Percentiles rank a stretch among this genome's conserved stretches.
Conservation (phyloP, 2,329 filamentous ascomycete species). For the Pseudogymnoascus sp. region DNA sequence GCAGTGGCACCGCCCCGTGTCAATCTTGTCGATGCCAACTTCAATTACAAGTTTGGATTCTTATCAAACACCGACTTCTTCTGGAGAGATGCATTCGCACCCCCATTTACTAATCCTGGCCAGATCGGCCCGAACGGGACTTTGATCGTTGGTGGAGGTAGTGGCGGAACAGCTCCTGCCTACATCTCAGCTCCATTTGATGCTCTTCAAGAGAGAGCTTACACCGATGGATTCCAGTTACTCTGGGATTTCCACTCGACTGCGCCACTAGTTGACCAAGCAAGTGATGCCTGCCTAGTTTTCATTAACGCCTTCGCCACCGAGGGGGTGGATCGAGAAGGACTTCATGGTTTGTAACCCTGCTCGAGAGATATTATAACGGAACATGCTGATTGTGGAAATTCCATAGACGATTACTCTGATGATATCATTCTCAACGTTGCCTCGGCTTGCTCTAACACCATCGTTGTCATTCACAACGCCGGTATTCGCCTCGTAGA, state of each 20-base stretch:
- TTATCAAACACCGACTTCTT: slow-evolving; percentile 42
- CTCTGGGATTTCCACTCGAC: slow-evolving; percentile 50
- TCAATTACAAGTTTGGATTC: slow-evolving; percentile 46
- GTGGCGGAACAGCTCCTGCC: slow-evolving; percentile 40
- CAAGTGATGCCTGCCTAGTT: slow-evolving; percentile 58
- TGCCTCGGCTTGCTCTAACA: slow-evolving; percentile 51
- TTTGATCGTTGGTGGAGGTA: slow-evolving; percentile 40
- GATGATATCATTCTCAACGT: slow-evolving; percentile 46
- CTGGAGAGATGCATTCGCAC: slow-evolving; percentile 42
- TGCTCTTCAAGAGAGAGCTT: slow-evolving; percentile 44
- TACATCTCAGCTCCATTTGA: slow-evolving; percentile 47
- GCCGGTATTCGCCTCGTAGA: slow-evolving; percentile 53
- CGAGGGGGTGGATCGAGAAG: slow-evolving; percentile 60
- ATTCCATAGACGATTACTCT: slow-evolving; percentile 37
- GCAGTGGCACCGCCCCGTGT: slow-evolving; percentile 25
- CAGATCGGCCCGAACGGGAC: slow-evolving; percentile 43
- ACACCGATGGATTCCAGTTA: slow-evolving; percentile 48
- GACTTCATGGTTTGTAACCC: slow-evolving; percentile 38
- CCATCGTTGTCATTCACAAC: slow-evolving; percentile 58
- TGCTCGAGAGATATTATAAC: neutral
- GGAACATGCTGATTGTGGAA: neutral
- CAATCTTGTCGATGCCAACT: slow-evolving; percentile 46
- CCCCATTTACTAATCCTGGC: neutral
- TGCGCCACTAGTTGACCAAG: slow-evolving; percentile 41
- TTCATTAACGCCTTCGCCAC: slow-evolving; percentile 63